Base-by-base conservation (phyloP, 192 early-diverging fungal species). In the Coemansia aciculifera region DNA sequence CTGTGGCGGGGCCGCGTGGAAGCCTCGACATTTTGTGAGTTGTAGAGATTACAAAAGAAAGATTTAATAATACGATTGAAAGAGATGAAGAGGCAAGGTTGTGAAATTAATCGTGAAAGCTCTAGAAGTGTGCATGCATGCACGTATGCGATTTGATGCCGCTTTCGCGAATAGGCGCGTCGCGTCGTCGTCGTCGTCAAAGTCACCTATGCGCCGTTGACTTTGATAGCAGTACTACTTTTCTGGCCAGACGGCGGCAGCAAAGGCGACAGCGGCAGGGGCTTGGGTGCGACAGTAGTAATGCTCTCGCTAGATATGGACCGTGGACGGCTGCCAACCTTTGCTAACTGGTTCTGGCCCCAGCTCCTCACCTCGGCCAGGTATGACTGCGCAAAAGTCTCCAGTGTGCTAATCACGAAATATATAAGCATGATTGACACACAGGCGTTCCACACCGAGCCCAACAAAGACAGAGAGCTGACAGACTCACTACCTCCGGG, bases 351-450 rank as follows among this genome's bases (percentile, higher is more conserved):
- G 42, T 66, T 63, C 72, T 77, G 75, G 5, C 74, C 75, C 75
- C 80, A 83, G 62, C 62, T 63, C 66, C 68, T 77, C 37, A 77
- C 68, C 34, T 87, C 78, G 54, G 83, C 85, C 31, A 94, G 74
- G 68, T 92, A 87, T 37, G 91, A 82, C 57, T 92, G 77, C 2
- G 95, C 95, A 68, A 95, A 84, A 0, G 94, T 81, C 75, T 97
- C 94, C 15, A 96, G 84, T 29, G 93, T 90, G 60, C 90, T 92
- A 10, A 94, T 64, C 4, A 87, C 76, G 87, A 96, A 98, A 81
- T 95, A 96, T 0, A 85, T 77, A 34, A 96, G 86, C 94, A 93
- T 98, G 15, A 87, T 68, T 12, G 85, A 80, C 13, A 97, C 81
- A 40, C 96, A 71, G 2, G 83, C 78, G 72, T 96, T 96, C 95